Base-by-base conservation (phyloP, 2,329 filamentous ascomycete genomes). In the Ciborinia camelliae region DNA sequence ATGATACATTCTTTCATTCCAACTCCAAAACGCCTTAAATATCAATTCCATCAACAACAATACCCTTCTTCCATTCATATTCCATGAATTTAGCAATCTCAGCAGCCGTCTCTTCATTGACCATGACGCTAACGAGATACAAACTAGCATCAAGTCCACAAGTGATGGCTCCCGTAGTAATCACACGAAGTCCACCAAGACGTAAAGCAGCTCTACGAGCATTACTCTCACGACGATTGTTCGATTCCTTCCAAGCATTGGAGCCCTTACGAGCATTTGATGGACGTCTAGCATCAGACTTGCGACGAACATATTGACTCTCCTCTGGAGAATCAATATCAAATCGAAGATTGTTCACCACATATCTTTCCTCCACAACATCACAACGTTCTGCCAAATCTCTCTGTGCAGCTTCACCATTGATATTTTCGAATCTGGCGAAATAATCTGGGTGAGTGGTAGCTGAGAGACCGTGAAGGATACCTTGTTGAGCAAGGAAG, bases 281-380 rank as follows among this genome's bases (percentile, higher is more conserved):
- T 54, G 85, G 83, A 67, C 85, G 84, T 69, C 84, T 81, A 57
- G 82, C 86, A 70, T 90, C 88, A 65, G 86, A 85, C 82, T 89
- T 90, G 80, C 85, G 87, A 73, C 90, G 84, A 76, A 95, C 88
- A 78, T 94, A 94, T 39, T 90, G 90, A 77, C 91, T 94, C 77
- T 92, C 88, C 68, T 93, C 90, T 73, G 90, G 86, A 74, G 93
- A 86, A 53, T 82, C 84, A 51, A 95, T 81, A 72, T 95, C 91
- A 76, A 94, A 96, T 71, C 91, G 89, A 66, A 92, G 87, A 79
- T 96, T 95, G 82, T 96, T 96, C 76, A 96, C 91, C 26, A 96
- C 91, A 75, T 95, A 96, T 74, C 91, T 85, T 69, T 91, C 88
- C 74, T 95, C 90, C 73, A 94, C 84, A 68, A 95, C 89, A 74